phyloP scores from a whole-genome alignment of 768 basidiomycete genomes.

The Hebeloma cylindrosporum region DNA sequence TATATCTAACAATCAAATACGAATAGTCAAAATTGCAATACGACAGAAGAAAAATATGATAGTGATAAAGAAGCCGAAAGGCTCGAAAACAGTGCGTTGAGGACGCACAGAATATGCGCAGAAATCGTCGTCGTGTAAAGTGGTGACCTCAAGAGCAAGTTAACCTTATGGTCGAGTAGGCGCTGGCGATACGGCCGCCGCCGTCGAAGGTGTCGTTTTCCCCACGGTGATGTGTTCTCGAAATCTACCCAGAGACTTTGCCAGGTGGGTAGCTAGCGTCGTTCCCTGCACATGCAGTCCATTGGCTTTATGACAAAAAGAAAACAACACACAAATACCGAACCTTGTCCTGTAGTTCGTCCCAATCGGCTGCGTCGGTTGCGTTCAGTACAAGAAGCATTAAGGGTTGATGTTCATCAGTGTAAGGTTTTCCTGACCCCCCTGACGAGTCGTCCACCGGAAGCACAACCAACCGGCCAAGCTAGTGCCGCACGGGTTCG shows the following conservation, averaged over 20 bases:
- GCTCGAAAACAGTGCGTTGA: background rate
- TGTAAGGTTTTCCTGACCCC: slow-evolving; percentile 22
- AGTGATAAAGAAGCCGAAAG: slow-evolving; percentile 5
- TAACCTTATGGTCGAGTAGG: slow-evolving; percentile 21
- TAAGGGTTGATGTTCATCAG: slow-evolving; percentile 47
- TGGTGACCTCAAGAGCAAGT: background rate
- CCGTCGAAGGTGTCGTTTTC: slow-evolving; percentile 25
- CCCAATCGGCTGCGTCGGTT: slow-evolving; percentile 62
- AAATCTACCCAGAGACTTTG: slow-evolving; percentile 43
- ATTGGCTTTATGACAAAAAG: slow-evolving; percentile 4
- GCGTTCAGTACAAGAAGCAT: slow-evolving; percentile 73
- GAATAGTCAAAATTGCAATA: background rate
- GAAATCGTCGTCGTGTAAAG: slow-evolving; percentile 4
- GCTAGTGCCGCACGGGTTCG: slow-evolving; percentile 35
- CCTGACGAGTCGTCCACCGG: slow-evolving; percentile 49
- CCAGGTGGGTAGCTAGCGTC: slow-evolving; percentile 43
- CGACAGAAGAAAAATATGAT: slow-evolving; percentile 5
- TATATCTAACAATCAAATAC: background rate
- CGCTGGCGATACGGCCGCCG: slow-evolving; percentile 34
- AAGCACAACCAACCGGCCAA: slow-evolving; percentile 69
- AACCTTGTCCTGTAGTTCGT: slow-evolving; percentile 63
- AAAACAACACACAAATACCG: slow-evolving; percentile 15
- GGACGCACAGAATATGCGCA: background rate
- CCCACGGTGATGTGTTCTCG: slow-evolving; percentile 28
- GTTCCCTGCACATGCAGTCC: slow-evolving; percentile 36